Evolutionary conservation across 23 red algal species (phyloP), one percentile per base, ranked within the genome.

Genomic region (Rhodosorus marinus): DNA sequence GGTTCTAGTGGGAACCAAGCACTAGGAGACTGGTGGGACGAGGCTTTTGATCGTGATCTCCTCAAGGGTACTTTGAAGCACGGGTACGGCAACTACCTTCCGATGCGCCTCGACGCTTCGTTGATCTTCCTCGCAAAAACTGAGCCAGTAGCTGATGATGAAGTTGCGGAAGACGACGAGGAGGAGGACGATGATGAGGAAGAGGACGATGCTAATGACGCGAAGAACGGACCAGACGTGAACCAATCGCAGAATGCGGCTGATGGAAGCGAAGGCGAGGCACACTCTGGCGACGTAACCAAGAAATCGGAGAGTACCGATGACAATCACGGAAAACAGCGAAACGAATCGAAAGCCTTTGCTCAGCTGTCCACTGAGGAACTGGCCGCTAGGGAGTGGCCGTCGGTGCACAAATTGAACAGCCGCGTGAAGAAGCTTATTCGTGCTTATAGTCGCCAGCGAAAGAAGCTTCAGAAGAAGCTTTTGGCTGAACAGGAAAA

Each of bases 351-450:
- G 26, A 1, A 5, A 8, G 48, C 65, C 2, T 24, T 53, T 3
- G 69, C 62, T 35, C 29, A 65, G 2, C 38, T 29, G 3, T 52
- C 26, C 22, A 8, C 41, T 22, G 56, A 78, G 15, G 64, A 69
- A 20, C 8, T 56, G 15, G 9, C 8, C 19, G 35, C 25, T 8
- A 62, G 62, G 4, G 34, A 59, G 6, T 69, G 62, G 74, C 74
- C 74, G 24, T 25, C 51, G 9, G 31, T 69, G 5, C 49, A 68
- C 5, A 26, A 59, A 6, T 36, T 80, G 6, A 80, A 80, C 26
- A 47, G 50, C 14, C 46, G 74, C 17, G 33, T 80, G 30, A 68
- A 69, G 60, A 78, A 78, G 60, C 60, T 78, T 2, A 26, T 78
- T 20, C 2, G 60, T 25, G 72, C 59, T 1, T 78, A 50, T 51